Evolutionary conservation across 805 yeast genomes (phyloP).

Genomic region (Hanseniaspora jakobsenii): DNA sequence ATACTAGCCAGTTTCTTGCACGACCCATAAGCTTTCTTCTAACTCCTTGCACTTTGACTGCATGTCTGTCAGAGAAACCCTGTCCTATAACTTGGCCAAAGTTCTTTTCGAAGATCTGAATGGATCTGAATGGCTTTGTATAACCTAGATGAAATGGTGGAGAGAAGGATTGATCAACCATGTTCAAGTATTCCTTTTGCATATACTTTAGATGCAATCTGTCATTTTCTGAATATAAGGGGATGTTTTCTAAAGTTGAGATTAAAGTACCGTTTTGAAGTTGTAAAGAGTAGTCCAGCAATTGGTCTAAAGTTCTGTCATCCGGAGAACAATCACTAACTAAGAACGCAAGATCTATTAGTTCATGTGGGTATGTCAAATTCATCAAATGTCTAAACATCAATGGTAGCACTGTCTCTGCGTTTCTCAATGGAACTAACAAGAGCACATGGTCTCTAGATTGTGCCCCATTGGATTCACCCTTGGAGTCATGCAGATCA

Average conservation of each 20-base stretch:
- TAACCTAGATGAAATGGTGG: slow-evolving; percentile 57
- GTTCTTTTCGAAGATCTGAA: slow-evolving; percentile 69
- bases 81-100: slow-evolving; percentile 79
- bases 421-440: slow-evolving; percentile 67
- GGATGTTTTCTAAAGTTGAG: slow-evolving; percentile 28
- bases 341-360: slow-evolving; percentile 68
- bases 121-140: slow-evolving; percentile 58
- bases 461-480: slow-evolving; percentile 37
- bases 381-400: slow-evolving; percentile 81
- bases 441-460: slow-evolving; percentile 55
- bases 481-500: slow-evolving; percentile 49
- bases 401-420: slow-evolving; percentile 62
- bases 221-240: slow-evolving; percentile 12
- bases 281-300: slow-evolving; percentile 52
- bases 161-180: slow-evolving; percentile 45
- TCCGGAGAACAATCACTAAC: slow-evolving; percentile 65
- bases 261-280: slow-evolving; percentile 61
- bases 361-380: slow-evolving; percentile 67
- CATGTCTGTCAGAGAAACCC: slow-evolving; percentile 73
- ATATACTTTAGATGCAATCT: slow-evolving; percentile 51
- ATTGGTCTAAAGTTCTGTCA: slow-evolving; percentile 54
- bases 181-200: slow-evolving; percentile 50
- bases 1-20: slow-evolving; percentile 73
- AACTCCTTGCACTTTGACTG: slow-evolving; percentile 73
- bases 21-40: slow-evolving; percentile 77